Base-by-base conservation (phyloP, 1,284 basidiomycete species). In the Schizophyllum amplum region DNA sequence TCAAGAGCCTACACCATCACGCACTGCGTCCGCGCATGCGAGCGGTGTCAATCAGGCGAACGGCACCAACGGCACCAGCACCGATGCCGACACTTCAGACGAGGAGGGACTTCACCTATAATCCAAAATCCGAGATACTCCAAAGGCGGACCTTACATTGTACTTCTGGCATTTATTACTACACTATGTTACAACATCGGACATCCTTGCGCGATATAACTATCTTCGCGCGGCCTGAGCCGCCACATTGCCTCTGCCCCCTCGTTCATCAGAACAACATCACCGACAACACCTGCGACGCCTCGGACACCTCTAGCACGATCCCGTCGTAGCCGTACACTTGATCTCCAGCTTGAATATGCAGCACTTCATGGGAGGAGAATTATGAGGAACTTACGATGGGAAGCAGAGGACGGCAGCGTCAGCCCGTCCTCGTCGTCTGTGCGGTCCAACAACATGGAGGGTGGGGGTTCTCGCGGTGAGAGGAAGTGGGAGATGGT, bases 371-470 rank as follows among this genome's bases (percentile, higher is more conserved):
- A 65, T 52, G 17, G 21, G 7, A 57, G 25, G 17, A 61, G 55
- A 7, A 11, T n/a, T 27, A 27, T 1, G 48, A 20, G 53, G 46
- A 22, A 66, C 86, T 72, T 69, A 90, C 89, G 74, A 75, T 84
- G 81, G n/a, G 86, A 88, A 15, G 80, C 80, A n/a, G 87, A 73
- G 62, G 78, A 83, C 4, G 84, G 86, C n/a, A 91, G 66, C 1
- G 80, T 86, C 24, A 91, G 71, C 46, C 82, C 75, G 50, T 87
- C 83, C 54, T 93, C 89, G 54, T 93, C 90, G 60, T 90, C 89
- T 3, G 87, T 86, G 54, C 92, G 80, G 68, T 94, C 89, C n/a
- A 93, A 79, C 25, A 85, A 75, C 92, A 94, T 94, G 0, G 87
- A 88, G 1, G 86, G 85, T 7, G 87, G 83, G 17, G 80, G 74